Conservation (phyloP, 139 green algal species). For the Pseudopediastrum boryanum region DNA sequence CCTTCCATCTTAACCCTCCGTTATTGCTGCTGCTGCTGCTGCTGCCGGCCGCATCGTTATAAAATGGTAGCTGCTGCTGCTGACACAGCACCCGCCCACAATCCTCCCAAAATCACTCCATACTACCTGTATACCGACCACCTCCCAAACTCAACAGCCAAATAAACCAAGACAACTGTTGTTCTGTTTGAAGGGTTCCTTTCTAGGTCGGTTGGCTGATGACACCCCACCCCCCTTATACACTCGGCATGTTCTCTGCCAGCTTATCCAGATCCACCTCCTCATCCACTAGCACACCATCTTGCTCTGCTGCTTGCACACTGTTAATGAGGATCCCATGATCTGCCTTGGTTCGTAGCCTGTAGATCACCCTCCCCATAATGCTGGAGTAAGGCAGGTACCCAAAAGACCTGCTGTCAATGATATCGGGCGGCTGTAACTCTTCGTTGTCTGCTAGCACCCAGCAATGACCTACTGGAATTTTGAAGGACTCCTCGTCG, state of each 20-base stretch:
- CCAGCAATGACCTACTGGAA: slow-evolving; percentile 80
- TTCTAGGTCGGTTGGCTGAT: neutral
- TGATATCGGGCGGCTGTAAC: slow-evolving; percentile 56
- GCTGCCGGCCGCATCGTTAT: too few species aligned
- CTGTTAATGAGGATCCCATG: slow-evolving; percentile 28
- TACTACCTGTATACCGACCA: too few species aligned
- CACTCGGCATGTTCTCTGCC: slow-evolving; percentile 38
- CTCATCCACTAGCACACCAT: slow-evolving; percentile 28
- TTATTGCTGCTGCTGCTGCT: too few species aligned
- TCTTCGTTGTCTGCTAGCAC: slow-evolving; percentile 82
- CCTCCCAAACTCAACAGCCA: too few species aligned
- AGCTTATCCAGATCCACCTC: slow-evolving; percentile 44
- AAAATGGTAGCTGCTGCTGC: too few species aligned
- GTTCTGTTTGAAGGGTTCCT: too few species aligned
- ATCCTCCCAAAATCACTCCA: too few species aligned
- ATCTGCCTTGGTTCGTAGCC: neutral
- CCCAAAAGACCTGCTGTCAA: slow-evolving; percentile 70
- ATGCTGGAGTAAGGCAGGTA: slow-evolving; percentile 56
- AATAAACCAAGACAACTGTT: too few species aligned
- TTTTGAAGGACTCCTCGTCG: slow-evolving; percentile 23
- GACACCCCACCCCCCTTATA: slow-evolving; percentile 26
- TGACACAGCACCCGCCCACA: too few species aligned
- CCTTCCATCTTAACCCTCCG: too few species aligned
- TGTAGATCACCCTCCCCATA: slow-evolving; percentile 51
- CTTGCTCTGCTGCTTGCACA: neutral